These are phyloP conservation scores for Termitomyces sp. DNA, from an alignment of 768 basidiomycete species.

Conservation along the genomic window DNA sequence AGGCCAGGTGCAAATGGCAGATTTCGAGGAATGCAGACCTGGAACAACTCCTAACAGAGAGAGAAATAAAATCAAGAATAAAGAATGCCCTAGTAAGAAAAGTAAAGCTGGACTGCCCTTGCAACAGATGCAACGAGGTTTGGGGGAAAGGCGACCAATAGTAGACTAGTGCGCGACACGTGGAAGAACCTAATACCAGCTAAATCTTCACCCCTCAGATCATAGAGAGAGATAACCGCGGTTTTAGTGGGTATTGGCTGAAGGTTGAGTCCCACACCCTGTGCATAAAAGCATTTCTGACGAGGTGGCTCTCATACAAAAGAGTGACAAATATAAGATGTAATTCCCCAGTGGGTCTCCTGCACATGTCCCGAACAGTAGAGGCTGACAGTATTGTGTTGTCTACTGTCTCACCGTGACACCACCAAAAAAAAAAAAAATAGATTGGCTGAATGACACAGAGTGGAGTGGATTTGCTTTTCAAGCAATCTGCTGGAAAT, in stretches of 20 bases:
- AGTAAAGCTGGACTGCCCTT: background rate
- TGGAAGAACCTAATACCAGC: background rate
- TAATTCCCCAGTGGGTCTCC: no score
- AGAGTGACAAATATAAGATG: no score
- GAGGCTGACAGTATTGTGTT: no score
- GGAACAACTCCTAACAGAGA: background rate
- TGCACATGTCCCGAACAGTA: no score
- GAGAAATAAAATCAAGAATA: background rate
- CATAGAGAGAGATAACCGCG: background rate
- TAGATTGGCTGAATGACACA: no score
- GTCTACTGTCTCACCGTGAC: no score
- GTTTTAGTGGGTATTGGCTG: background rate
- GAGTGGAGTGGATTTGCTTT: no score
- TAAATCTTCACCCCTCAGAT: background rate
- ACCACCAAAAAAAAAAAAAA: background rate
- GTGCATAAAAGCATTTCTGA: background rate
- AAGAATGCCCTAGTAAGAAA: background rate
- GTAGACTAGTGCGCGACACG: background rate
- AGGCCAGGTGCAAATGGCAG: slow-evolving; percentile 18
- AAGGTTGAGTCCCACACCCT: background rate
- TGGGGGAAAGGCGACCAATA: background rate
- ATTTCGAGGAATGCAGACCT: slow-evolving; percentile 13
- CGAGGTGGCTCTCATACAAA: background rate
- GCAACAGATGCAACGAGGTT: background rate
- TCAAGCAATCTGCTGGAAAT: no score